These are phyloP conservation scores for Sapria himalayana DNA, from an alignment of 345 rosid genomes.

Conservation along the genomic window DNA sequence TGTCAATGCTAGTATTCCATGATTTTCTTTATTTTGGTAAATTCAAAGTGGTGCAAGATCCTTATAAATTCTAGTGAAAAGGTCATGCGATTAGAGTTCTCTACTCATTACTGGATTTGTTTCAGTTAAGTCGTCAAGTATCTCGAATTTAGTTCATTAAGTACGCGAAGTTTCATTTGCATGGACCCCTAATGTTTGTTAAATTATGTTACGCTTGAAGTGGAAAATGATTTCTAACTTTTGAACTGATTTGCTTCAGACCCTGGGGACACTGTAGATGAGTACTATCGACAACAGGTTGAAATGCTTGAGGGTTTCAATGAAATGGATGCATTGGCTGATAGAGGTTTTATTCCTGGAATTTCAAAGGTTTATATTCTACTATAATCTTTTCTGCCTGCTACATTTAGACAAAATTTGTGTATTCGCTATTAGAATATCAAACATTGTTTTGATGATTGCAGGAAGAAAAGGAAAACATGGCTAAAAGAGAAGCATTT, in stretches of 20 bases:
- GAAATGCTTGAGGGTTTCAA: constrained; percentile 91
- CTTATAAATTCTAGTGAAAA: no score
- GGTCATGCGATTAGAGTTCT: no score
- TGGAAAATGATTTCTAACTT: background rate
- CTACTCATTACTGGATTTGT: no score
- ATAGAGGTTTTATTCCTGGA: constrained; percentile 78
- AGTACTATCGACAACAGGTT: constrained; percentile 88
- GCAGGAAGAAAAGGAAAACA: constrained; percentile 71
- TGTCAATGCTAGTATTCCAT: no score
- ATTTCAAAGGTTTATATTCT: constrained; percentile 55
- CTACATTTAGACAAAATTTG: background rate
- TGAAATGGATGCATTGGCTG: constrained; percentile 90
- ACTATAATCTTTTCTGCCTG: background rate
- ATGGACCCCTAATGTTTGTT: background rate
- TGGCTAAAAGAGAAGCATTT: constrained; percentile 76
- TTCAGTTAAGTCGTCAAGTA: no score
- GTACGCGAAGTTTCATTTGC: background rate
- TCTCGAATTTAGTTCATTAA: no score
- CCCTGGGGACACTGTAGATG: constrained; percentile 79
- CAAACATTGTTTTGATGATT: constrained; percentile 6
- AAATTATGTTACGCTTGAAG: background rate
- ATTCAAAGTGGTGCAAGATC: no score
- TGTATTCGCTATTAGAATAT: constrained; percentile 5
- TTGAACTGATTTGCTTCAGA: constrained; percentile 20
- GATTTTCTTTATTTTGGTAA: no score